Percentiles rank a stretch among this genome's conserved stretches.
Evolutionary conservation across 2,329 filamentous ascomycete genomes (phyloP).

Genomic region (Fonsecaea multimorphosa): DNA sequence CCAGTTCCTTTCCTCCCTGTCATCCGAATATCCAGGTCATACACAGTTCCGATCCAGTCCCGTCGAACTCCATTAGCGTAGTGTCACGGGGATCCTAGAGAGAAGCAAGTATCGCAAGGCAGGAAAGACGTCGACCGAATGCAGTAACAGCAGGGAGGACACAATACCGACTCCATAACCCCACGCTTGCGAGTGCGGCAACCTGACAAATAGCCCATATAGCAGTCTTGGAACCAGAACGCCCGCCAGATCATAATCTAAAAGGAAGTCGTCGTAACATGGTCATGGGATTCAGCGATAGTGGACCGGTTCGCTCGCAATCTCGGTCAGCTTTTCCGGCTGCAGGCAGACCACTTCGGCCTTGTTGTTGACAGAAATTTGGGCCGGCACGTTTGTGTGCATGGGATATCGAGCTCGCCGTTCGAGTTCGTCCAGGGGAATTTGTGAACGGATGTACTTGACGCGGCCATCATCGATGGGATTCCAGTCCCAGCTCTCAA

Average conservation of each 20-base stretch:
- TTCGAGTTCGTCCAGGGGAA: conserved; percentile 81
- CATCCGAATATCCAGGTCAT: conserved; percentile 8
- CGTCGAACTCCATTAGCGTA: background rate
- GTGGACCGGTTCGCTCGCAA: conserved; percentile 34
- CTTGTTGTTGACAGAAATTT: conserved; percentile 28
- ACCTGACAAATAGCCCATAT: background rate
- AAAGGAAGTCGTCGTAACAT: background rate
- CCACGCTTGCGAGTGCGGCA: conserved; percentile 22
- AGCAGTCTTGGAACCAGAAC: conserved; percentile 1
- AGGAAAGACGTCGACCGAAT: background rate
- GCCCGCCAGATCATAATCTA: background rate
- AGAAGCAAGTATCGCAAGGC: conserved; percentile 5
- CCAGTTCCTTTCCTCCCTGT: background rate
- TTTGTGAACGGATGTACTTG: conserved; percentile 84
- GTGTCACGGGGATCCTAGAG: background rate
- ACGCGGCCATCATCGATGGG: conserved; percentile 55
- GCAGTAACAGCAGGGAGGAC: background rate
- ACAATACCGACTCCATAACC: conserved; percentile 16
- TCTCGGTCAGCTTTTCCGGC: conserved; percentile 28
- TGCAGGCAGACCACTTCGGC: conserved; percentile 28
- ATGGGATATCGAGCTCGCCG: conserved; percentile 73
- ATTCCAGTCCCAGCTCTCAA: conserved; percentile 80
- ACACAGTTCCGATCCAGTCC: conserved; percentile 1
- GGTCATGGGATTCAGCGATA: conserved; percentile 24
- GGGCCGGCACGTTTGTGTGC: conserved; percentile 28